Conservation (phyloP, 1,139 yeast species). For the Pneumocystis canis region DNA sequence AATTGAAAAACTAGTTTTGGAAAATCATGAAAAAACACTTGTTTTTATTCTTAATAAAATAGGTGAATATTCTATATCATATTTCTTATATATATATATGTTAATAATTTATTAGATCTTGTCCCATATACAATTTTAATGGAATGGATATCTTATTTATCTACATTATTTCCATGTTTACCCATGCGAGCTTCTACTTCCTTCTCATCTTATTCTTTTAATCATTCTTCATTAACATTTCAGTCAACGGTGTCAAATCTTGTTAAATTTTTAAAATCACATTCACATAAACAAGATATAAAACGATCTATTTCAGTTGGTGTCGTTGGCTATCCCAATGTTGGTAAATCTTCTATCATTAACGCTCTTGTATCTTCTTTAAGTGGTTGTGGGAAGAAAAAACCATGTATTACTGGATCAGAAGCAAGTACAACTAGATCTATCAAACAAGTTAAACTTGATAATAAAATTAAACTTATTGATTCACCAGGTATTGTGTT, state of each 20-base stretch:
- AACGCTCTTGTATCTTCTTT: conserved; percentile 79
- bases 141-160: conserved; percentile 70
- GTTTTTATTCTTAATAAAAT: conserved; percentile 79
- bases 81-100: not conserved
- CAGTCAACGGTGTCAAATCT: conserved; percentile 59
- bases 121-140: conserved; percentile 72
- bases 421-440: conserved; percentile 95
- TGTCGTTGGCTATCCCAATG: conserved; percentile 91
- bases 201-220: conserved; percentile 52
- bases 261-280: conserved; percentile 69
- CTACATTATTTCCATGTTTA: conserved; percentile 76
- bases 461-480: conserved; percentile 69
- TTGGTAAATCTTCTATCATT: conserved; percentile 88
- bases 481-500: conserved; percentile 98
- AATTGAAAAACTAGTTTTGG: conserved; percentile 76
- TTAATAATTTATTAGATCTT: conserved; percentile 29
- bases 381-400: conserved; percentile 34
- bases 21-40: conserved; percentile 57
- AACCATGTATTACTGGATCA: conserved; percentile 91
- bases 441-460: conserved; percentile 81
- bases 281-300: conserved; percentile 67
- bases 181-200: conserved; percentile 53
- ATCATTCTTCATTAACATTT: conserved; percentile 49
- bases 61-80: conserved; percentile 23
- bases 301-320: conserved; percentile 91